Conservation (phyloP, 2,329 filamentous ascomycete species). For the Furcasterigmium furcatum region DNA sequence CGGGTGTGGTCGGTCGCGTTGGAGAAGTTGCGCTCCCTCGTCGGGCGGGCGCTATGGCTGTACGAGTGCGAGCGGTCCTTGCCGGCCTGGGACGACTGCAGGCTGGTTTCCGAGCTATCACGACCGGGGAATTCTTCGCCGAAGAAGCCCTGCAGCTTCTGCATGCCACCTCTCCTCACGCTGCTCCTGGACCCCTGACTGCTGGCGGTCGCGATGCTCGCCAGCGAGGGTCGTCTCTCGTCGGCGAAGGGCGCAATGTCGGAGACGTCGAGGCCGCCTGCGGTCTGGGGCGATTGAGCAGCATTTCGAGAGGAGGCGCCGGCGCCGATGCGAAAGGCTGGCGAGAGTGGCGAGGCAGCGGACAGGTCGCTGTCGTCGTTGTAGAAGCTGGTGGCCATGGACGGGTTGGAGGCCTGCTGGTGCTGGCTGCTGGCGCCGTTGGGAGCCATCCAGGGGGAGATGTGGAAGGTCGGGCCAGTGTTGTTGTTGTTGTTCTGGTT, state of each 20-base stretch:
- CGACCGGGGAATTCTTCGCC: conserved; percentile 79
- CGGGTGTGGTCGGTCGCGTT: conserved; percentile 69
- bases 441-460: conserved; percentile 56
- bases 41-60: conserved; percentile 48
- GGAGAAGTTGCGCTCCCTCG: conserved; percentile 77
- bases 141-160: conserved; percentile 88
- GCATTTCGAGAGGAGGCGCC: conserved; percentile 12
- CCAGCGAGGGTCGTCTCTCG: conserved; percentile 80
- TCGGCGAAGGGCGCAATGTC: conserved; percentile 63
- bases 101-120: conserved; percentile 71
- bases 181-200: conserved; percentile 79
- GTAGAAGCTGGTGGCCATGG: conserved; percentile 59
- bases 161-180: conserved; percentile 66
- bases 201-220: conserved; percentile 81
- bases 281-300: conserved; percentile 7
- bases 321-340: conserved; percentile 43
- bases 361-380: conserved; percentile 74
- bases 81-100: conserved; percentile 41
- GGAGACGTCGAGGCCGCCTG: conserved; percentile 21
- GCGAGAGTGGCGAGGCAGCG: conserved; percentile 63
- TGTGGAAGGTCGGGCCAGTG: conserved; percentile 49
- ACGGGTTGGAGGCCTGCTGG: conserved; percentile 2
- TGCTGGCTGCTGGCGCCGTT: conserved; percentile 23
- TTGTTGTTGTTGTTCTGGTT: conserved; percentile 47
- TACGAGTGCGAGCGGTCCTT: conserved; percentile 65